Evolutionary conservation across 768 basidiomycete genomes (phyloP), one percentile per base, ranked within the genome.

Genomic region (Myochromella boudieri): DNA sequence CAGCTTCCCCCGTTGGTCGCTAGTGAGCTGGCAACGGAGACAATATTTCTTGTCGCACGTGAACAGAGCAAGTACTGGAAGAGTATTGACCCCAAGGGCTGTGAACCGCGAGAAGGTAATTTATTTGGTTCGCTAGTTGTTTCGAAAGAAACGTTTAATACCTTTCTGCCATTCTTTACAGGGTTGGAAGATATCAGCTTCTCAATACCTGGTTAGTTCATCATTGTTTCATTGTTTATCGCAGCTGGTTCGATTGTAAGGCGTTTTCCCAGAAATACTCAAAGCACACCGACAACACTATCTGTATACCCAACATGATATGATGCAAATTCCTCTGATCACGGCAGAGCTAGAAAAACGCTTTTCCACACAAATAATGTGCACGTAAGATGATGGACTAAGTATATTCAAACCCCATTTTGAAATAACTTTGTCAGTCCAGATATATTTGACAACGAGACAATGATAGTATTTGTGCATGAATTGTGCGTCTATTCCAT

Each of bases 21-120:
- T 1, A 82, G 81, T 3, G 87, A 92, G 46, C 73, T 78, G 3
- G 95, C 86, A 2, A 90, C 91, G 6, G 91, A 95, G 68, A 92
- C 94, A 0, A 80, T 97, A 10, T 93, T 84, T 77, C 80, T 90
- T 37, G 93, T 95, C 9, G 88, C 90, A 7, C 79, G 78, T 53
- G 81, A 91, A 42, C 95, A 97, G 64, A 88, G 85, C 60, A 87
- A 85, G 62, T 88, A 87, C 61, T 99, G 97, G 97, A 92, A 86
- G 64, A 84, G 70, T 57, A 77, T 98, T 28, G 83, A 88, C 56
- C 85, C 85, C 0, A 91, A 87, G 64, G 75, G 82, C 8, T 87
- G 86, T 55, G 90, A 94, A 62, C 90, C 91, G 12, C 76, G 78
- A 42, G 85, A 90, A 69, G 84, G 95, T 89, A 56, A n/a, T 34